Base-by-base conservation (phyloP, 768 basidiomycete species). In the Pholiota microspora region DNA sequence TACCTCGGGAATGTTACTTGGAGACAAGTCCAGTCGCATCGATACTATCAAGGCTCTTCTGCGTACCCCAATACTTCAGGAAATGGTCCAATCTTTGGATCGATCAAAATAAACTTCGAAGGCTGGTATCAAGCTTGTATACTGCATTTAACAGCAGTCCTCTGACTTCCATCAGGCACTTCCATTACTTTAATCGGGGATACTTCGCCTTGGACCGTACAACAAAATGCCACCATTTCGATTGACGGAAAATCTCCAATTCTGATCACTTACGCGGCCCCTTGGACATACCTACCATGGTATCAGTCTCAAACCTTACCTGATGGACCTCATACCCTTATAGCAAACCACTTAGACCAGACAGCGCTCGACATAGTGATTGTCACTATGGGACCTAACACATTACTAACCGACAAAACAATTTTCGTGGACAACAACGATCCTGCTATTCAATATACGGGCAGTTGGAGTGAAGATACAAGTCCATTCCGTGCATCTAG, bases 361-460 rank as follows among this genome's bases (percentile, higher is more conserved):
- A 56, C 63, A 12, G 59, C 67, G 18, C 49, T 69, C 12, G 68
- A 69, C 49, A 64, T 60, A 25, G 61, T 60, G 15, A 48, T 68
- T n/a, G 57, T 68, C 24, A 47, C 57, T 25, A 58, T 66, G 27
- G 65, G 66, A 3, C 54, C 57, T 16, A 55, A 59, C 13, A 66
- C 65, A 8, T 56, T 62, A 9, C 54, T 69, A 25, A 44, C 55
- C 25, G 59, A 60, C 7, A 58, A 59, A 45, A 58, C 55, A 2
- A 49, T 70, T 16, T 57, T 68, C 16, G 62, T 68, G 16, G 68
- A 69, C 46, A 63, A 69, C 35, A 53, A 62, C 31, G 61, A 66
- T 18, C 34, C 66, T 4, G 53, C 52, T 2, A 58, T 68, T 23
- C 34, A 42, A 18, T 68, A 64, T 36, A 36, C 38, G 7, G 65